Evolutionary conservation across 257 asterid species (phyloP), one percentile per base, ranked within the genome.

Genomic region (Apocynum venetum): DNA sequence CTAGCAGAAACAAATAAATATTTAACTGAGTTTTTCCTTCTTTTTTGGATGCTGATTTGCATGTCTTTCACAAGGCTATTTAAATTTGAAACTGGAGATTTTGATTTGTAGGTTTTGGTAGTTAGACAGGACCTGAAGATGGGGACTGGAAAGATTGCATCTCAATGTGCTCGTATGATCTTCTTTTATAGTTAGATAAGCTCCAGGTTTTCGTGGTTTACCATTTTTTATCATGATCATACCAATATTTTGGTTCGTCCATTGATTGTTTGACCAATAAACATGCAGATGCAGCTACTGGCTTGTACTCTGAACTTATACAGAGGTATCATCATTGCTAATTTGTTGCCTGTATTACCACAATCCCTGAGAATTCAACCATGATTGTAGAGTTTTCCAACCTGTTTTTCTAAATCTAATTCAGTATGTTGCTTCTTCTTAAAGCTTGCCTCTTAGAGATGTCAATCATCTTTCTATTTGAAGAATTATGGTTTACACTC

Each of bases 81-180:
- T 25, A 35, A 41, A 35, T 41, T 55, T 49, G 15, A 69, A 81
- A 53, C 47, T 65, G 75, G 75, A 31, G 72, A 61, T 73, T 38
- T 68, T 70, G 53, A 55, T 76, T 82, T 35, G 74, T 87, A 96
- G 98, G 98, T 96, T 48, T 90, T 96, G 80, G 97, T 96, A 40
- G 99, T 96, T 80, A 91, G 99, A 82, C 97, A 89, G 84, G 98
- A 96, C 88, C 82, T 96, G 87, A 93, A 90, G 86, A 96, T 96
- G 98, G 97, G 98, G 79, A 77, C 90, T 8, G 98, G 99, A 65
- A 96, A 93, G 83, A 88, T 93, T 40, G 99, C 99, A 71, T 96
- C 99, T 57, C 99, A 96, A 83, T 96, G 99, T 89, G 98, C 99
- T 75, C 99, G 99, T 96, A 87, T 84, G 97, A 63, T 85, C 75